phyloP scores from a whole-genome alignment of 73 alveolate genomes.

The Tetrahymena malaccensis region DNA sequence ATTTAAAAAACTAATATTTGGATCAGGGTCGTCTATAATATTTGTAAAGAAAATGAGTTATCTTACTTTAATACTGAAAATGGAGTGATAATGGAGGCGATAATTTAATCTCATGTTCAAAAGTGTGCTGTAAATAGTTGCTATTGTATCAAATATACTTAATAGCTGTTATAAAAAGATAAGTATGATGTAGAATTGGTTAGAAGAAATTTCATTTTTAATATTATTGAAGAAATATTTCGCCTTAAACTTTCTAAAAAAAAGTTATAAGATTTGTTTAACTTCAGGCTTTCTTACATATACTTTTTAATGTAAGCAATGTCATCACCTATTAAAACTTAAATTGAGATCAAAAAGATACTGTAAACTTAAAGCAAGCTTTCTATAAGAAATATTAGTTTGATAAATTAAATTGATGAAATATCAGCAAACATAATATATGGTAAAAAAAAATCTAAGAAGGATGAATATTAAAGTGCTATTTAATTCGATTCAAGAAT shows the following conservation, averaged over 20 bases:
- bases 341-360: background rate
- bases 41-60: background rate
- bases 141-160: background rate
- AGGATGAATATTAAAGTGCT: background rate
- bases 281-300: background rate
- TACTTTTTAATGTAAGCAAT: background rate
- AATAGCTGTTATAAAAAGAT: background rate
- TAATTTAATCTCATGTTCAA: background rate
- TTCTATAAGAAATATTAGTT: background rate
- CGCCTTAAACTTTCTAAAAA: background rate
- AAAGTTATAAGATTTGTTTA: background rate
- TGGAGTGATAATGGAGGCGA: background rate
- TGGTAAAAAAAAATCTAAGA: background rate
- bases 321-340: background rate
- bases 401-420: background rate
- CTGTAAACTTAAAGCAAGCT: background rate
- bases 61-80: background rate
- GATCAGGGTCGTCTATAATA: background rate
- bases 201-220: background rate
- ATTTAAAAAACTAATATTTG: background rate
- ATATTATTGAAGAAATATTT: background rate
- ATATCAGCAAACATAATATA: background rate
- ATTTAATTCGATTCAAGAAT: background rate
- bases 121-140: background rate
- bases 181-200: background rate